Base-by-base conservation (phyloP, 192 early-diverging fungal species). In the Backusella circina region DNA sequence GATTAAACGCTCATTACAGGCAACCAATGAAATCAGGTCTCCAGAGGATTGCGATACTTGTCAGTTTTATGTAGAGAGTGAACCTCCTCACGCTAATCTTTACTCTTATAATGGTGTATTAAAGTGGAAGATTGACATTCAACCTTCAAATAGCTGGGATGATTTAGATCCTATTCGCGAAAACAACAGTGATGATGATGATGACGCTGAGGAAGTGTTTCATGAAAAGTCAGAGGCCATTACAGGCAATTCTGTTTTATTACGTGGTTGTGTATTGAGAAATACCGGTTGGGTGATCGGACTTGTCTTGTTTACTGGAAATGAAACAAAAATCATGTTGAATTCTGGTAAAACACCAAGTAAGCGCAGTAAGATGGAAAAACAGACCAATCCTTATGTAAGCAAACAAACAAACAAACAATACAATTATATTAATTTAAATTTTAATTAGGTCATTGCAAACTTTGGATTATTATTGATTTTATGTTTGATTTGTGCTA, bases 381-480 rank as follows among this genome's bases (percentile, higher is more conserved):
- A 86, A 64, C 84, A 88, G 75, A 88, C 94, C 76, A 94, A 94
- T 77, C 86, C 88, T 21, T 89, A 91, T 91, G 71, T 84, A 82
- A 54, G 75, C 65, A 44, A 23, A 39, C 12, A 23, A 57, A 31
- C 4, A 30, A n/a, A 5, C 37, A 47, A 15, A n/a, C 38, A 18
- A 6, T 3, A 18, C 32, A 18, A 15, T 15, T 71, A 16, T 16
- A 18, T 61, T 15, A 67, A 31, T 21, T 37, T 26, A 35, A 37
- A 38, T 66, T 32, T 16, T n/a, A 33, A 35, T 5, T 38, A 94
- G 87, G 89, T 94, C 38, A 77, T 90, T 47, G 87, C 90, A 72
- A 96, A 96, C 83, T 93, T 98, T 71, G 82, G 90, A 39, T 78
- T 96, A 67, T 80, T 98, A 64, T 91, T 95, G 57, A 80, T 90